Conservation (phyloP, 768 basidiomycete genomes). For the Mycena rebaudengoi region DNA sequence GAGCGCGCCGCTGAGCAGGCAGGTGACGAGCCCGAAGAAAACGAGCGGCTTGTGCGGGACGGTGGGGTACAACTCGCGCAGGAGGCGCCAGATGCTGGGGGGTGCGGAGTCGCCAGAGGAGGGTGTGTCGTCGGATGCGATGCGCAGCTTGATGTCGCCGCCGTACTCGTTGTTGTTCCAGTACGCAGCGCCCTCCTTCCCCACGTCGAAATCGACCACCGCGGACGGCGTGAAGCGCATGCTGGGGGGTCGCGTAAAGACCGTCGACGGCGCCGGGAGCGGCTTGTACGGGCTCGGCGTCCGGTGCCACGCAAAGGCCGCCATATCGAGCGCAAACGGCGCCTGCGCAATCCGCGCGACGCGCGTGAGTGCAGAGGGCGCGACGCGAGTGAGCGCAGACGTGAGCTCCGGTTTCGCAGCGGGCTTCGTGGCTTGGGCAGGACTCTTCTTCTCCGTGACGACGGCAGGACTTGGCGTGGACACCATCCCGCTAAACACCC, state of each 20-base stretch:
- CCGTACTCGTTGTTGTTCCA: too few species aligned
- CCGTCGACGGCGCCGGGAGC: constrained; percentile 39
- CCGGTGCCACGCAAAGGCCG: constrained; percentile 13
- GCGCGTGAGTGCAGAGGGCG: constrained; percentile 23
- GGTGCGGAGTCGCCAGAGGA: constrained; percentile 22
- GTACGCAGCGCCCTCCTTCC: too few species aligned
- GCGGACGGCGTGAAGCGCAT: constrained; percentile 73
- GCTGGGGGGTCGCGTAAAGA: constrained; percentile 53
- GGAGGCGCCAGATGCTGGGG: constrained; percentile 51
- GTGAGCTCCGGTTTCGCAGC: too few species aligned
- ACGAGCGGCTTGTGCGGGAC: constrained; percentile 80
- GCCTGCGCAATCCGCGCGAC: constrained; percentile 17
- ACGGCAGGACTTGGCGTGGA: not conserved
- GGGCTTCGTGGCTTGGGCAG: too few species aligned
- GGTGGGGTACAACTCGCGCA: constrained; percentile 69
- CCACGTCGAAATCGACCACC: constrained; percentile 43
- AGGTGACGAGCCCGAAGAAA: constrained; percentile 72
- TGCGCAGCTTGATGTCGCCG: constrained; percentile 36
- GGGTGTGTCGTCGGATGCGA: not conserved
- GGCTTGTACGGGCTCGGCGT: constrained; percentile 27
- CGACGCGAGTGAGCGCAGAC: too few species aligned
- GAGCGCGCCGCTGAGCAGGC: constrained; percentile 79
- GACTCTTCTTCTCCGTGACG: not conserved
- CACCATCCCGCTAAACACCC: constrained; percentile 16
- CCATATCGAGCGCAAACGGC: constrained; percentile 10